phyloP scores from a whole-genome alignment of 257 asterid genomes.

The Paraleonurus japonicus region DNA sequence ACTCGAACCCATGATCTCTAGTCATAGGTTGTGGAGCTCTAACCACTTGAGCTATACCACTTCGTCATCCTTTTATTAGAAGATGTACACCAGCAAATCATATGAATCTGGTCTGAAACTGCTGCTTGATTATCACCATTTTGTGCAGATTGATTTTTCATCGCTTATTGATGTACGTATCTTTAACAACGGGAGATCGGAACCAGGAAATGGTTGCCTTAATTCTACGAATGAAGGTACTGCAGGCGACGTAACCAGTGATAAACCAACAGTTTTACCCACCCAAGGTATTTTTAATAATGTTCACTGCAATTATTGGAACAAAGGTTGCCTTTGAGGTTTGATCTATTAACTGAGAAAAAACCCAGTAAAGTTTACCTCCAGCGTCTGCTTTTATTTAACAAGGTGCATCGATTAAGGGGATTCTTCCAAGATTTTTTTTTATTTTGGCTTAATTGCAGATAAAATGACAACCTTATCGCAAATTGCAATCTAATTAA shows the following conservation, averaged over 20 bases:
- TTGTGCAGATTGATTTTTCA: conserved; percentile 67
- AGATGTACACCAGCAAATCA: conserved; percentile 1
- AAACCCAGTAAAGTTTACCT: neutral
- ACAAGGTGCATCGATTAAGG: neutral
- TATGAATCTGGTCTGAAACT: neutral
- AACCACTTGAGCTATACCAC: no score
- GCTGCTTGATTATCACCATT: conserved; percentile 18
- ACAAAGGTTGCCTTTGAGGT: neutral
- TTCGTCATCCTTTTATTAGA: conserved; percentile 11
- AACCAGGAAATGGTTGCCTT: conserved; percentile 29
- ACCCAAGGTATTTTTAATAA: conserved; percentile 42
- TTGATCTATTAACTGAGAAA: neutral
- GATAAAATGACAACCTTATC: no score
- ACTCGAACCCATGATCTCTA: no score
- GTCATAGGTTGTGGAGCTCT: no score
- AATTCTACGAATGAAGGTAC: conserved; percentile 36
- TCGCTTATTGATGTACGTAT: conserved; percentile 72
- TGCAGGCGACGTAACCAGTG: conserved; percentile 29
- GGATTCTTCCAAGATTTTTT: neutral
- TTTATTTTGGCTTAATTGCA: no score
- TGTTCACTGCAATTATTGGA: neutral
- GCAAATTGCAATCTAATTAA: no score
- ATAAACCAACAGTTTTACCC: conserved; percentile 28
- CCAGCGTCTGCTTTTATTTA: neutral
- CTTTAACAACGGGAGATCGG: conserved; percentile 41